Evolutionary conservation across 202 grass and related monocot species (phyloP), one percentile per base, ranked within the genome.

Genomic region (Setaria viridis): DNA sequence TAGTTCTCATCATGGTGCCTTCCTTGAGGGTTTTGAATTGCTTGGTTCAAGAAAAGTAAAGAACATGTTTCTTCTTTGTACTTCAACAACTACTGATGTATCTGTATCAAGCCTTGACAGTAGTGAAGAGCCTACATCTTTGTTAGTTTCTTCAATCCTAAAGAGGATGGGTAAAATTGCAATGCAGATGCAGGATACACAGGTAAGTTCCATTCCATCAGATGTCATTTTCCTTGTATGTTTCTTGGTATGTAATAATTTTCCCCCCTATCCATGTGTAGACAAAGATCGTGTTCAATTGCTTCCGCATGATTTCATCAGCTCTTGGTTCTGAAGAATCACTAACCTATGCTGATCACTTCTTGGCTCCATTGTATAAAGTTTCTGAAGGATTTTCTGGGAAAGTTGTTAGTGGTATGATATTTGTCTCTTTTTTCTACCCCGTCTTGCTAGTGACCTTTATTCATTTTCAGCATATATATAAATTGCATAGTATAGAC

Each of bases 121-220:
- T 3, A 72, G 79, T 4, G 71, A 89, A 85, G 82, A 94, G 32
- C 81, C 93, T 63, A 71, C 72, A 78, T 95, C 86, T 71, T 91
- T 96, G 62, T 83, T 99, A 74, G 85, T 99, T 80, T 78, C 87
- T 51, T 93, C 91, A 47, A 65, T 99, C 49, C 77, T 99, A 37
- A 99, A 92, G 90, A 90, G 83, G 55, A 99, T 99, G 96, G 96
- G 88, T 43, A 99, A 94, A 89, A 91, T 99, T 85, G 88, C 96
- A 67, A 90, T 91, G 80, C 84, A 94, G 56, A 96, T 92, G 93
- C 80, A 88, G 64, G 93, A 99, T 86, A 79, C 78, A 46, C 93
- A 99, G 92, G 93, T 94, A 84, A 65, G 89, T 11, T 72, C 11
- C 35, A 85, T 80, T 84, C 39, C 70, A 71, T 77, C 34, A 80